Evolutionary conservation across 148 eudicot species (phyloP).

Genomic region (Agrostemma githago): DNA sequence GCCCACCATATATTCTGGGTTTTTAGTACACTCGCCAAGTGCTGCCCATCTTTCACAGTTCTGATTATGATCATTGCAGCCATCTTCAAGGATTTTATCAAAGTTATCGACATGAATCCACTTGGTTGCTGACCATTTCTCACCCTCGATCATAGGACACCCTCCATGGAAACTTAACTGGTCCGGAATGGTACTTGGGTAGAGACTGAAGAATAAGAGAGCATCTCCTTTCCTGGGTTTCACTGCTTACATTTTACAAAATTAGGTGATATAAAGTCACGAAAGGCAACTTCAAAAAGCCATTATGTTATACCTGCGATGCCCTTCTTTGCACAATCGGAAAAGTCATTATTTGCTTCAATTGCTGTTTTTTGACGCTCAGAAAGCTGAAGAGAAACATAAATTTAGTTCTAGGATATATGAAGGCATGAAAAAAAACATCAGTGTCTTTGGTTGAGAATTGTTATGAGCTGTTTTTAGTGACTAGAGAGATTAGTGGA

Average conservation of each 20-base stretch:
- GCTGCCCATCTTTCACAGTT: slow-evolving; percentile 93
- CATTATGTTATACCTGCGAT: slow-evolving; percentile 49
- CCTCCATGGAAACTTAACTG: slow-evolving; percentile 76
- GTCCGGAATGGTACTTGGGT: slow-evolving; percentile 67
- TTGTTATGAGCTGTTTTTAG: not conserved
- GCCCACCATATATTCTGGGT: slow-evolving; percentile 92
- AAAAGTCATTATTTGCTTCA: slow-evolving; percentile 50
- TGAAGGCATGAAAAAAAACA: not conserved
- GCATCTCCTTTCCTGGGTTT: slow-evolving; percentile 95
- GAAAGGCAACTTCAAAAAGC: not conserved
- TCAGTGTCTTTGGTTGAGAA: not conserved
- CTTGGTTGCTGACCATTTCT: slow-evolving; percentile 97
- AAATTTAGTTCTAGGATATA: not conserved
- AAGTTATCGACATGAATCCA: slow-evolving; percentile 92
- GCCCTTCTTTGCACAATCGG: slow-evolving; percentile 84
- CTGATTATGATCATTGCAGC: slow-evolving; percentile 52
- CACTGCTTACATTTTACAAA: slow-evolving; percentile 34
- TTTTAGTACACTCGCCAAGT: slow-evolving; percentile 87
- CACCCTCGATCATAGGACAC: slow-evolving; percentile 87
- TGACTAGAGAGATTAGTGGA: not conserved
- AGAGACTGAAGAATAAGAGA: slow-evolving; percentile 85
- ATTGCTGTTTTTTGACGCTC: slow-evolving; percentile 51
- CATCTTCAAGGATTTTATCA: slow-evolving; percentile 54
- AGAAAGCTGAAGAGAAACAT: slow-evolving; percentile 38
- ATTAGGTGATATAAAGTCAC: slow-evolving; percentile 5